Evolutionary conservation across 2,329 filamentous ascomycete species (phyloP), one percentile per base, ranked within the genome.

Genomic region (Elsinoe australis): DNA sequence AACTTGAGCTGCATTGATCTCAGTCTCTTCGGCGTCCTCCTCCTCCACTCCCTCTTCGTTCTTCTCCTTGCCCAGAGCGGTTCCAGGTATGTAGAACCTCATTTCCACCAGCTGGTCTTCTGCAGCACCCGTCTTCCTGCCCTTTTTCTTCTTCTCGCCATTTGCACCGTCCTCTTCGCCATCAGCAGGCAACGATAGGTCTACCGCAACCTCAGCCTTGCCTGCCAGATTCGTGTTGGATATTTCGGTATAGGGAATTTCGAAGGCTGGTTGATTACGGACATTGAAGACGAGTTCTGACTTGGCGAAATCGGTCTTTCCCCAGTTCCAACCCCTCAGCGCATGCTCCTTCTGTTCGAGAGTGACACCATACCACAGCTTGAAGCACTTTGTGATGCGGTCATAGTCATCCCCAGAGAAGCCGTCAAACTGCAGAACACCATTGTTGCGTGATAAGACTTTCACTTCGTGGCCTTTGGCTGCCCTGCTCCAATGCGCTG

Each of bases 241-340:
- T 58, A 98, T 94, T 66, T 98, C 92, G 38, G 88, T 86, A 71
- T 96, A 98, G 9, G 94, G 89, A 4, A 98, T 82, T 67, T 96
- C 92, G 66, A 98, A 98, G 4, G 90, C 87, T 2, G 92, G 92
- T 59, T 88, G 82, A 67, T 95, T 98, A 64, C 94, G 88, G 29
- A 98, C 92, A 65, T 89, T 96, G 74, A 98, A 98, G 22, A 86
- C 79, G 49, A 98, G 79, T 71, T 98, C 92, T 48, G 88, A 84
- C 69, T 96, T 95, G 53, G 85, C 83, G 64, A 98, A 95, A 61
- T 98, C 92, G 55, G 87, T 87, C 70, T 96, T 98, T 60, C 92
- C 92, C 94, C 92, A 98, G 66, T 98, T 98, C 92, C 92, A 98
- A 49, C 92, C 92, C 58, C 92, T 82, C 51, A 98, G 73, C 18